Evolutionary conservation across 306 rosid species (phyloP).

Genomic region (Fragaria nilgerrensis): DNA sequence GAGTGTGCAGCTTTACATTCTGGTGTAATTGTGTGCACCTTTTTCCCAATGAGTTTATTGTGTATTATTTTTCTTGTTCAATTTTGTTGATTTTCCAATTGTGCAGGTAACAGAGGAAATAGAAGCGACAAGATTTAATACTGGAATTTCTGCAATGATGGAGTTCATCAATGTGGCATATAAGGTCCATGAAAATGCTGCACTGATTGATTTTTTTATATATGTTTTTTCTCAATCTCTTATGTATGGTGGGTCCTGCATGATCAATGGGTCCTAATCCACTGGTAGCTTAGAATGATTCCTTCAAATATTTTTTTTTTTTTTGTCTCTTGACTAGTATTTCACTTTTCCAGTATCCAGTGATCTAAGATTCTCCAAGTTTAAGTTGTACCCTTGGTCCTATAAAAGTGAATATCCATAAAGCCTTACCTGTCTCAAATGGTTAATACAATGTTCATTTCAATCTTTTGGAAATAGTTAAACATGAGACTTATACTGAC

Average conservation of each 20-base stretch:
- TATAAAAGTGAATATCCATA: background rate
- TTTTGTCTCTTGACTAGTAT: background rate
- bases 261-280: background rate
- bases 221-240: background rate
- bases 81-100: slow-evolving; percentile 9
- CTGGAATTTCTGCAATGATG: slow-evolving; percentile 99
- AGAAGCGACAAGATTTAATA: slow-evolving; percentile 88
- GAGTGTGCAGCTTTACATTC: background rate
- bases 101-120: slow-evolving; percentile 91
- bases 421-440: background rate
- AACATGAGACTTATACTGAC: background rate
- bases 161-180: slow-evolving; percentile 89
- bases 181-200: slow-evolving; percentile 47
- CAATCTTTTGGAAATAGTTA: background rate
- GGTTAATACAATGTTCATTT: background rate
- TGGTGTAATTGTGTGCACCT: slow-evolving; percentile 5
- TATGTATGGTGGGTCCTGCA: background rate
- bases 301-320: background rate
- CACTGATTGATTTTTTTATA: background rate
- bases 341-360: background rate
- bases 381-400: background rate
- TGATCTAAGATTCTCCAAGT: background rate
- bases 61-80: background rate
- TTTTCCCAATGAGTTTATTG: slow-evolving; percentile 31
- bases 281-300: background rate